Evolutionary conservation across 495 filamentous ascomycete species (phyloP).

Genomic region (Acidiella bohemica): DNA sequence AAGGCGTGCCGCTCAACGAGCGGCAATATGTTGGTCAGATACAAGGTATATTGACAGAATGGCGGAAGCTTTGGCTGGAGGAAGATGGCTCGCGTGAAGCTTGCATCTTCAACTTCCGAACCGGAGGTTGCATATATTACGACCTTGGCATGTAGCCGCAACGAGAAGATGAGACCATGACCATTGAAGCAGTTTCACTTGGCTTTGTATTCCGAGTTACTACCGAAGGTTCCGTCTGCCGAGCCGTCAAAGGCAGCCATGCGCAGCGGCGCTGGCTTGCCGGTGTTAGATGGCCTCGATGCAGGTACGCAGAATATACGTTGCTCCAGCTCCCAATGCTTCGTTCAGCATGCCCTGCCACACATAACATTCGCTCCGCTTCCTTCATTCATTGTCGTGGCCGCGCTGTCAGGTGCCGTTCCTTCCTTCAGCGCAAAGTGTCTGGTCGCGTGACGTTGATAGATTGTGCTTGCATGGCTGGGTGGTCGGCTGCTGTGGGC

Average conservation of each 20-base stretch:
- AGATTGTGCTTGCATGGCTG: constrained; percentile 4
- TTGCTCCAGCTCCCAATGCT: constrained; percentile 1
- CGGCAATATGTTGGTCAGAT: constrained; percentile 78
- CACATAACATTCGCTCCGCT: constrained; percentile 9
- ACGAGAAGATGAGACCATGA: background rate
- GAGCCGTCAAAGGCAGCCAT: constrained; percentile 18
- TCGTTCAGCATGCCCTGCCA: constrained; percentile 10
- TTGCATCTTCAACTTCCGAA: constrained; percentile 32
- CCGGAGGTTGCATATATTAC: constrained; percentile 26
- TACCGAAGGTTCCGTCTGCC: constrained; percentile 1
- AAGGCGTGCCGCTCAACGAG: constrained; percentile 62
- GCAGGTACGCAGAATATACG: background rate
- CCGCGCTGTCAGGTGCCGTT: constrained; percentile 17
- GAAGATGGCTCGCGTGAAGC: constrained; percentile 21
- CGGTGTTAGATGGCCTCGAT: constrained; percentile 27
- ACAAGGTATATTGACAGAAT: constrained; percentile 56
- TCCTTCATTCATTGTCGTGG: constrained; percentile 21
- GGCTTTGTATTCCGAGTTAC: background rate
- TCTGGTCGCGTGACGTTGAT: constrained; percentile 18
- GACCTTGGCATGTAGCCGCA: constrained; percentile 23
- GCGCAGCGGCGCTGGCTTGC: constrained; percentile 6
- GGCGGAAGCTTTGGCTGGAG: constrained; percentile 45
- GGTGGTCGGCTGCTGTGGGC: constrained; percentile 20
- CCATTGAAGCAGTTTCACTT: background rate
- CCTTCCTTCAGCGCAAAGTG: constrained; percentile 18